Evolutionary conservation across 495 filamentous ascomycete genomes (phyloP).

Genomic region (Paragyromitra xinjiangensis): DNA sequence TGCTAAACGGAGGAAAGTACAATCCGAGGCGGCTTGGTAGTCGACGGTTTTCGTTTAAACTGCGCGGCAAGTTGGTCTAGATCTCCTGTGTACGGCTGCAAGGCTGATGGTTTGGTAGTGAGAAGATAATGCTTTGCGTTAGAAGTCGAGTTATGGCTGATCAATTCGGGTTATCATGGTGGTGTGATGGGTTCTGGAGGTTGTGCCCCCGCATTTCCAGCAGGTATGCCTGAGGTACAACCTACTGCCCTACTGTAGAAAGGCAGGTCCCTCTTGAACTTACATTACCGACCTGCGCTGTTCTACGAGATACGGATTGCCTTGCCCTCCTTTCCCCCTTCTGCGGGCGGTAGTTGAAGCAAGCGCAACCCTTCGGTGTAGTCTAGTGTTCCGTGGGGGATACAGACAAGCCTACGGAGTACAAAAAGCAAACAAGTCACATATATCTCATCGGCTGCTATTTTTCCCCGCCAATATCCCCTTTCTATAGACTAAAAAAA

Average conservation of each 20-base stretch:
- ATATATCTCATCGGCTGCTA: neutral
- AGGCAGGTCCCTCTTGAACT: conserved; percentile 14
- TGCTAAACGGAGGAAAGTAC: no score
- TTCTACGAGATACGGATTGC: neutral
- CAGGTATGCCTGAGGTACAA: neutral
- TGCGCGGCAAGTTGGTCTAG: no score
- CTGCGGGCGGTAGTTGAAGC: no score
- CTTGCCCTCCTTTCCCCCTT: neutral
- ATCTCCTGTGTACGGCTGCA: neutral
- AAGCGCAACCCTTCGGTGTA: no score
- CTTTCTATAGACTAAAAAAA: neutral
- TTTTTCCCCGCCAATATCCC: neutral
- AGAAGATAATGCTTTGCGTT: neutral
- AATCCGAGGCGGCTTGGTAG: no score
- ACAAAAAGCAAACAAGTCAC: conserved; percentile 1
- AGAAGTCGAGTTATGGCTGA: neutral
- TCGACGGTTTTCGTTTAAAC: no score
- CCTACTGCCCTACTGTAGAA: neutral
- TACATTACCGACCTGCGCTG: neutral
- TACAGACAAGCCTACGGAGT: neutral
- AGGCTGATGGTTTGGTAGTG: neutral
- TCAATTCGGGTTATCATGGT: neutral
- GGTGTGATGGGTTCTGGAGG: neutral
- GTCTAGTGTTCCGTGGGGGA: no score
- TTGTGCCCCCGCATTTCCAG: neutral